Percentiles rank a stretch among this genome's conserved stretches.
Conservation (phyloP, 768 basidiomycete genomes). For the Tylopilus vinaceipallidus region DNA sequence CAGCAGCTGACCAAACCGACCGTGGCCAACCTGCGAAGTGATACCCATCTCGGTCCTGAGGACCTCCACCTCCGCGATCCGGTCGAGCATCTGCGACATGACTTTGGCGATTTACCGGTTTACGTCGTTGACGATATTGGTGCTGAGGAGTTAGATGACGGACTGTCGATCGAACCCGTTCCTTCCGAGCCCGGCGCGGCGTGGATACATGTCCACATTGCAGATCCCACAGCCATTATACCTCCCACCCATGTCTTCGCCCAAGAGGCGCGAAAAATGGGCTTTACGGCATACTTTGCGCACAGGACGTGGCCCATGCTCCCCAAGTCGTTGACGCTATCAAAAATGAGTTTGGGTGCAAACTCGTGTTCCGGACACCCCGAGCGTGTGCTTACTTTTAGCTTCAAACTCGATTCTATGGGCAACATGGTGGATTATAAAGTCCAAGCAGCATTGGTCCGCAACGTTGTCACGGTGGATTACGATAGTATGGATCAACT, state of each 20-base stretch:
- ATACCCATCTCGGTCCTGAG: constrained; percentile 50
- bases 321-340: constrained; percentile 54
- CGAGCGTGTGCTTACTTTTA: constrained; percentile 77
- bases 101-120: constrained; percentile 78
- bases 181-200: constrained; percentile 51
- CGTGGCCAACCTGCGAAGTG: constrained; percentile 4
- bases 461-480: constrained; percentile 58
- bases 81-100: constrained; percentile 72
- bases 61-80: constrained; percentile 66
- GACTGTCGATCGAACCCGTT: constrained; percentile 77
- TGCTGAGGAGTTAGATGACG: constrained; percentile 93
- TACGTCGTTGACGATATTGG: constrained; percentile 81
- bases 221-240: constrained; percentile 83
- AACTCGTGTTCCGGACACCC: constrained; percentile 28
- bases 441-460: constrained; percentile 70
- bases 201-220: constrained; percentile 92
- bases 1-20: constrained; percentile 14
- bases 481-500: constrained; percentile 68
- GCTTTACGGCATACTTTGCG: constrained; percentile 59
- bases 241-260: constrained; percentile 67
- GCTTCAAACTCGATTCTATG: constrained; percentile 56
- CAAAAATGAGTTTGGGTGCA: constrained; percentile 48
- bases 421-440: constrained; percentile 71
- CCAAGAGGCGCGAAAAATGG: constrained; percentile 50
- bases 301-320: constrained; percentile 71